Percentiles rank a stretch among this genome's conserved stretches.
Conservation (phyloP, 2,329 filamentous ascomycete genomes). For the Sporothrix luriei region DNA sequence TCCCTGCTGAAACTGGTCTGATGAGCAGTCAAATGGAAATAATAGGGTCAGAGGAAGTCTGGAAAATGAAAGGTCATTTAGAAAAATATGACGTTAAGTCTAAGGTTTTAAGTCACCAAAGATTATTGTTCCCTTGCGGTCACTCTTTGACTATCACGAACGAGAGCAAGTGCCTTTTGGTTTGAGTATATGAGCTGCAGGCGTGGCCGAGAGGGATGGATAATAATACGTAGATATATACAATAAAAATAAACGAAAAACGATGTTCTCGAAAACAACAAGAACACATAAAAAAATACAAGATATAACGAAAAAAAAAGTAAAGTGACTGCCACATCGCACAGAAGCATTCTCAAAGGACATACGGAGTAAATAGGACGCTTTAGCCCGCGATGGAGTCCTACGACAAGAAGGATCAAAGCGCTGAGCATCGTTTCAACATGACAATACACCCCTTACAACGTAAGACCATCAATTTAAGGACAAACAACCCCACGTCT, state of each 20-base stretch:
- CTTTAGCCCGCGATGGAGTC: neutral
- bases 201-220: too few relatives aligned
- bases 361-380: too few relatives aligned
- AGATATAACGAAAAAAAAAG: too few relatives aligned
- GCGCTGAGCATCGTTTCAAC: constrained; percentile 12
- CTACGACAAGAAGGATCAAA: constrained; percentile 1
- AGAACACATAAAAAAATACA: neutral
- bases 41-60: neutral
- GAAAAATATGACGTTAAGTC: too few relatives aligned
- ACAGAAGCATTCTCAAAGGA: too few relatives aligned
- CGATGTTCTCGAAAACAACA: neutral
- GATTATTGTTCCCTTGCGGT: neutral
- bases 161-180: too few relatives aligned
- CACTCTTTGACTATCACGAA: neutral
- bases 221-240: too few relatives aligned
- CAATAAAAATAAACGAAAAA: too few relatives aligned
- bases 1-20: constrained; percentile 11
- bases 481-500: neutral
- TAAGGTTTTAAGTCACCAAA: neutral
- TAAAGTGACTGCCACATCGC: too few relatives aligned
- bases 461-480: too few relatives aligned
- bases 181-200: too few relatives aligned
- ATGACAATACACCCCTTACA: neutral
- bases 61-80: neutral
- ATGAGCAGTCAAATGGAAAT: neutral